phyloP scores from a whole-genome alignment of 1,139 yeast species.

The Blastobotrys proliferans region DNA sequence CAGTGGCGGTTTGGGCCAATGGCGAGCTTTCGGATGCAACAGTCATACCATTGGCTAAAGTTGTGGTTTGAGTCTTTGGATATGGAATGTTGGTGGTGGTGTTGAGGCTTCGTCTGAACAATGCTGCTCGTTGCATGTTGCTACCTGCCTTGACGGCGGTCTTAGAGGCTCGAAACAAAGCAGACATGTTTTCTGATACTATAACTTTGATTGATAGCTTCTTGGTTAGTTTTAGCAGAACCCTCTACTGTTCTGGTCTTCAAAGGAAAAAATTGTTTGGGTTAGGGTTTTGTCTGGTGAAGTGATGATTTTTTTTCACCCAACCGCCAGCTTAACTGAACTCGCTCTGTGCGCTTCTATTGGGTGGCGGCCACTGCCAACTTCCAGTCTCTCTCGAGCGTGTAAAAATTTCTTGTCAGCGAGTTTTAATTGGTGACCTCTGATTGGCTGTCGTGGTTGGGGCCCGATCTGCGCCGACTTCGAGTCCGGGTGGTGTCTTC shows the following conservation, averaged over 20 bases:
- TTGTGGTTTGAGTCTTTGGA: constrained; percentile 56
- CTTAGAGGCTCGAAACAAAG: constrained; percentile 25
- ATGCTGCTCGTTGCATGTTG: constrained; percentile 7
- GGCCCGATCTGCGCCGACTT: too few relatives aligned
- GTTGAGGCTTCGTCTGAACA: constrained; percentile 24
- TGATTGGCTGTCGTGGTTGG: neutral
- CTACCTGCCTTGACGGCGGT: constrained; percentile 11
- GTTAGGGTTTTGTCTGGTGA: too few relatives aligned
- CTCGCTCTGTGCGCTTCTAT: too few relatives aligned
- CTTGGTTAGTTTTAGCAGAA: too few relatives aligned
- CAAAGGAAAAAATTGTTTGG: too few relatives aligned
- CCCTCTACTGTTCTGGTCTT: too few relatives aligned
- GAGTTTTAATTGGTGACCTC: neutral
- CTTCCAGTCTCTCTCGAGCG: too few relatives aligned
- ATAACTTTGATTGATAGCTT: neutral
- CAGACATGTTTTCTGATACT: constrained; percentile 23
- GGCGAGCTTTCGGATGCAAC: constrained; percentile 91
- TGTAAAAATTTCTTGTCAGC: too few relatives aligned
- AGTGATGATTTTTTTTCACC: too few relatives aligned
- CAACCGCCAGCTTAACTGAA: too few relatives aligned
- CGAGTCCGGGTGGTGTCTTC: too few relatives aligned
- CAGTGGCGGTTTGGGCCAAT: constrained; percentile 89
- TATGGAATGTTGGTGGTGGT: constrained; percentile 29
- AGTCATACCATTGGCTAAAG: constrained; percentile 79
- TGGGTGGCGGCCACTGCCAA: too few relatives aligned